Evolutionary conservation across 2,329 filamentous ascomycete species (phyloP).

Genomic region (Aspergillus pseudoglaucus): DNA sequence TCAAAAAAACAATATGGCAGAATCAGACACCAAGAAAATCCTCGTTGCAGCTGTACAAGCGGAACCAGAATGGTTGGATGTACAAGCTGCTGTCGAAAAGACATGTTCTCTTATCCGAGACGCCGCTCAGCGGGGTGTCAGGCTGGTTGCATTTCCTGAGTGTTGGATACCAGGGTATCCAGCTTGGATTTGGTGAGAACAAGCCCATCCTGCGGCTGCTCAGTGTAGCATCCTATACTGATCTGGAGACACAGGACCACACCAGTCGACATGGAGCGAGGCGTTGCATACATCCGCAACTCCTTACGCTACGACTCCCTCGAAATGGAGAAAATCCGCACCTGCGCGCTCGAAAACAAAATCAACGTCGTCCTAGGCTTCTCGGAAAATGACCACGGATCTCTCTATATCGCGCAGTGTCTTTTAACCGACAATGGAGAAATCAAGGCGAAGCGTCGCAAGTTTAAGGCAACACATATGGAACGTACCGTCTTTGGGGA

Average conservation of each 20-base stretch:
- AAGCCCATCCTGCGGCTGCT: too few relatives aligned
- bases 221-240: too few relatives aligned
- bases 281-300: slow-evolving; percentile 28
- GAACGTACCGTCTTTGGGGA: slow-evolving; percentile 49
- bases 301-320: slow-evolving; percentile 22
- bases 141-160: slow-evolving; percentile 52
- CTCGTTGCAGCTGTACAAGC: slow-evolving; percentile 36
- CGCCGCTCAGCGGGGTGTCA: slow-evolving; percentile 48
- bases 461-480: slow-evolving; percentile 51
- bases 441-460: slow-evolving; percentile 37
- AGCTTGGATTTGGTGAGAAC: slow-evolving; percentile 38
- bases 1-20: too few relatives aligned
- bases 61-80: slow-evolving; percentile 56
- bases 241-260: slow-evolving; percentile 20
- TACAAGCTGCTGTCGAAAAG: slow-evolving; percentile 50
- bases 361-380: slow-evolving; percentile 44
- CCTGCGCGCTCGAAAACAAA: slow-evolving; percentile 25
- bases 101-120: slow-evolving; percentile 52
- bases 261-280: slow-evolving; percentile 23
- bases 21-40: background rate
- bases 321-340: slow-evolving; percentile 34
- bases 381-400: slow-evolving; percentile 33
- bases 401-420: slow-evolving; percentile 43
- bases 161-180: slow-evolving; percentile 53
- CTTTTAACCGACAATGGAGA: slow-evolving; percentile 40